phyloP scores from a whole-genome alignment of 2,329 filamentous ascomycete genomes.

The Aureobasidium leucospermi region DNA sequence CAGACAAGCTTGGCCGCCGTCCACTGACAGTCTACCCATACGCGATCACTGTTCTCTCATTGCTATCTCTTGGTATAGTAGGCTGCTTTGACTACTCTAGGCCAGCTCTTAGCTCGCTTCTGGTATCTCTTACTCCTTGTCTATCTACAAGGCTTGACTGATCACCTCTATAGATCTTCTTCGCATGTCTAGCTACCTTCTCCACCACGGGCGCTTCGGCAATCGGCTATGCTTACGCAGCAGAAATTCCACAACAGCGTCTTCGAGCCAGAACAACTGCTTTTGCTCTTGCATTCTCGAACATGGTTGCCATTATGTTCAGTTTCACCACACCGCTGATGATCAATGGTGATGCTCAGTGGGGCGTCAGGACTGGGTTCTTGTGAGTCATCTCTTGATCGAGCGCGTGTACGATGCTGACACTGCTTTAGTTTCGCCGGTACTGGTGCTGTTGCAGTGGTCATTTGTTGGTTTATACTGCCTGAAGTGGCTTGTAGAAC shows the following conservation, averaged over 20 bases:
- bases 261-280: conserved; percentile 34
- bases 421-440: neutral
- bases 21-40: conserved; percentile 34
- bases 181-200: conserved; percentile 36
- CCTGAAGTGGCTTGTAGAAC: neutral
- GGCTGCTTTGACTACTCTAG: conserved; percentile 34
- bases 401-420: no score
- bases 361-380: conserved; percentile 41
- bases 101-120: conserved; percentile 29
- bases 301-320: conserved; percentile 37
- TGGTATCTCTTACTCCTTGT: conserved; percentile 22
- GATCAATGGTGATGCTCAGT: conserved; percentile 35
- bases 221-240: conserved; percentile 38
- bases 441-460: neutral
- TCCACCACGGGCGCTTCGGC: conserved; percentile 37
- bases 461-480: neutral
- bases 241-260: conserved; percentile 35
- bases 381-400: conserved; percentile 27
- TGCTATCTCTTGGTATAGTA: conserved; percentile 31
- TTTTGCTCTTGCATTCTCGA: conserved; percentile 35
- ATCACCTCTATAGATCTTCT: conserved; percentile 25
- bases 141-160: neutral
- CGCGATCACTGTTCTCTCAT: conserved; percentile 30
- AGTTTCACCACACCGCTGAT: conserved; percentile 40
- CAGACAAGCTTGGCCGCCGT: conserved; percentile 23